Base-by-base conservation (phyloP, 768 basidiomycete species). In the Termitomyces titanicus region DNA sequence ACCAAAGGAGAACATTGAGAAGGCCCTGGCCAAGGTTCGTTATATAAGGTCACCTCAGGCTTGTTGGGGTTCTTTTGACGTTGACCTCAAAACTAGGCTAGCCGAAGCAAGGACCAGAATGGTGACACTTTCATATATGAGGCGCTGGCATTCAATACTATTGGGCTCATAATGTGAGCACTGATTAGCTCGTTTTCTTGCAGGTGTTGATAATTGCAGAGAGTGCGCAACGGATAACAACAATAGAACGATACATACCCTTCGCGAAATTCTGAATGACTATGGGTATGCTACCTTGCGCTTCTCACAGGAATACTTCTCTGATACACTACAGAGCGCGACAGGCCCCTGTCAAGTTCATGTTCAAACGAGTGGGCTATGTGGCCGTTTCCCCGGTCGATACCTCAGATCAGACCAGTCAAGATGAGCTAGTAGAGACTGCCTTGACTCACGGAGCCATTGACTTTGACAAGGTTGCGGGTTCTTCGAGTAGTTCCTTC, bases 1-100 rank as follows among this genome's bases (percentile, higher is more conserved):
- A 10, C 87, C 87, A 12, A 88, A 79, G 60, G 84, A 86, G 43
- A 88, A 86, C 67, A 80, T 89, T 5, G 83, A 83, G 55, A 82
- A 75, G 25, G 81, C 86, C 0, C 68, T 88, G 45, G 77, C 75
- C 42, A 81, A 76, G 71, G 87, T 83, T 60, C 22, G 65, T 55
- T 1, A 22, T 18, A 18, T 34, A 18, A 11, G 35, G 17, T 11
- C 35, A 8, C 7, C 24, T 49, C 35, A 13, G 10, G 17, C 17
- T 35, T 9, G 11, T 37, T 18, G 47, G 22, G 15, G 34, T 10
- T 27, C 6, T 13, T 49, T 17, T 44, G 8, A 17, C 17, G 25
- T n/a, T 40, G 15, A 35, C 18, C 8, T 31, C 22, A 31, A 44
- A 43, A 43, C 51, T 34, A 85, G 79, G 80, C 78, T 10, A 70